phyloP scores from a whole-genome alignment of 2,329 filamentous ascomycete species.

The Phoma sp. region DNA sequence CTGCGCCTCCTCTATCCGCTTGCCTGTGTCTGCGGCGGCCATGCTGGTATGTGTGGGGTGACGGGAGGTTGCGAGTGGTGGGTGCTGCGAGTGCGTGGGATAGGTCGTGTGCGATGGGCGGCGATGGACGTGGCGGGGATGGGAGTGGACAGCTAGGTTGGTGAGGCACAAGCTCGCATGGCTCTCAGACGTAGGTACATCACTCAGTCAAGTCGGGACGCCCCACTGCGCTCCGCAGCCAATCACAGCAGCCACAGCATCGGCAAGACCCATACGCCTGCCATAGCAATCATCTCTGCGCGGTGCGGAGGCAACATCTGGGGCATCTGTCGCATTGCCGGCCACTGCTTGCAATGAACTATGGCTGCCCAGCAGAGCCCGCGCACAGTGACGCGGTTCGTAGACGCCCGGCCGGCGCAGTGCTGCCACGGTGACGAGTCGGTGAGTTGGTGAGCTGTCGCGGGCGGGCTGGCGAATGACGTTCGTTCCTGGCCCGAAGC shows the following conservation, averaged over 20 bases:
- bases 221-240: background rate
- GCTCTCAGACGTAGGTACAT: background rate
- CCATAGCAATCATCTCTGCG: constrained; percentile 4
- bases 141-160: constrained; percentile 18
- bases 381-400: background rate
- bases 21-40: constrained; percentile 56
- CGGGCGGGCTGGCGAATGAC: constrained; percentile 33
- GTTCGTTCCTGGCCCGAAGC: constrained; percentile 30
- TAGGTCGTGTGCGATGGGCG: constrained; percentile 3
- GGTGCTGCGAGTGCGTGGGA: background rate
- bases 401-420: background rate
- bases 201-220: background rate
- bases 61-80: constrained; percentile 2
- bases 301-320: background rate
- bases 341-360: background rate
- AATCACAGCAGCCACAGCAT: background rate
- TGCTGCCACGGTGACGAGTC: constrained; percentile 40
- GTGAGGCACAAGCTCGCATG: constrained; percentile 20
- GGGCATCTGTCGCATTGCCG: background rate
- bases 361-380: background rate
- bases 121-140: constrained; percentile 6
- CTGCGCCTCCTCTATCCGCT: constrained; percentile 86
- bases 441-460: constrained; percentile 31
- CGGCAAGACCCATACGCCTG: background rate
- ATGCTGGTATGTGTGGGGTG: constrained; percentile 25